Percentiles rank a stretch among this genome's conserved stretches.
phyloP scores from a whole-genome alignment of 2,329 filamentous ascomycete species.

The Cordyceps cateniannulata region DNA sequence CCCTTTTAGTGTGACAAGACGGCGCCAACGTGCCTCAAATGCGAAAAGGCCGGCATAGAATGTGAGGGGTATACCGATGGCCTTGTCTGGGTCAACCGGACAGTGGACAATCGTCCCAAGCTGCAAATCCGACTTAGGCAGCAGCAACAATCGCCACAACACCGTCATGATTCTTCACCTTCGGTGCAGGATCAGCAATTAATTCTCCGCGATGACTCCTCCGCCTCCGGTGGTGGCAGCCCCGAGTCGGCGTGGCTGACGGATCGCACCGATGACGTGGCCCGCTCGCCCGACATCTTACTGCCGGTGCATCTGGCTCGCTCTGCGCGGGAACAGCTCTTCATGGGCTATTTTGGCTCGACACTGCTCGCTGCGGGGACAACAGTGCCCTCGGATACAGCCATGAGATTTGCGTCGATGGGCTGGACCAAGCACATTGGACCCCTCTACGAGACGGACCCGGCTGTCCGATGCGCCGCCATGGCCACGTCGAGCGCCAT shows the following conservation, averaged over 20 bases:
- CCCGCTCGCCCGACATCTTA: conserved; percentile 2
- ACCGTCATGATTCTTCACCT: background rate
- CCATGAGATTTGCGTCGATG: conserved; percentile 14
- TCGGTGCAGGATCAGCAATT: background rate
- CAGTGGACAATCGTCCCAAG: conserved; percentile 9
- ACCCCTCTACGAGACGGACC: conserved; percentile 17
- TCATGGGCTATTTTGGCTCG: conserved; percentile 15
- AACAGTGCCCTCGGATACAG: conserved; percentile 6
- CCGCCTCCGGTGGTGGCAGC: background rate
- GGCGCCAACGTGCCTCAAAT: conserved; percentile 7
- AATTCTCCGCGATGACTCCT: background rate
- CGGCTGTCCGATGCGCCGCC: conserved; percentile 14
- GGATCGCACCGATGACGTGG: background rate
- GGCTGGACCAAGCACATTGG: conserved; percentile 19
- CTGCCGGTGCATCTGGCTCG: conserved; percentile 10
- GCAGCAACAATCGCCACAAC: conserved; percentile 4
- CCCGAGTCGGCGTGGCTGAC: background rate
- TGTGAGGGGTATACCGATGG: conserved; percentile 12
- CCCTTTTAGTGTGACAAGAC: conserved; percentile 6
- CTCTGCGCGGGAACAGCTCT: conserved; percentile 17
- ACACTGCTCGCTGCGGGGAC: conserved; percentile 14
- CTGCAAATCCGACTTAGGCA: background rate
- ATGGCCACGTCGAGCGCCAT: conserved; percentile 19
- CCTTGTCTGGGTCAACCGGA: conserved; percentile 11
- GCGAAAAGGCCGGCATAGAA: conserved; percentile 9